Evolutionary conservation across 1,139 yeast genomes (phyloP), one percentile per base, ranked within the genome.

Genomic region (Lipomyces yarrowii): DNA sequence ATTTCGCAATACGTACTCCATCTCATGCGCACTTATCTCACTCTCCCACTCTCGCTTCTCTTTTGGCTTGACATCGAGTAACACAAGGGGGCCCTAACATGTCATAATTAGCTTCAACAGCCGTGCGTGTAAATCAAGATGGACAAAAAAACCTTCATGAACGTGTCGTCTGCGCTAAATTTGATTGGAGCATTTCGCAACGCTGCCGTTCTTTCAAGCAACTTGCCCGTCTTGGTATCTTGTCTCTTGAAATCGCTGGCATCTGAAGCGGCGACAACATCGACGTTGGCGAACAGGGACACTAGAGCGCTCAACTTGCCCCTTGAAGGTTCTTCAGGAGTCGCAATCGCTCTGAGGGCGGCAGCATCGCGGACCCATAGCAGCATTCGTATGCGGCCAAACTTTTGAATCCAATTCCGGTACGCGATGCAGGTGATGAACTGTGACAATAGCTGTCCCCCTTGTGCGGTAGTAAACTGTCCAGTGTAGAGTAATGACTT

Each of bases 371-470:
- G 85, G 11, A 86, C 80, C 83, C 90, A 83, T 42, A 89, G 74
- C 21, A 91, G 77, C 87, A 90, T 85, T 66, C 90, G 79, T 1
- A 90, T 91, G 62, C 89, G 81, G 0, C 97, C 97, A 74, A 83
- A 89, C 70, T 81, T 80, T 71, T 87, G 89, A 18, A 90, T 76
- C 97, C 97, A 91, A 73, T 89, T 90, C 61, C 84, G 81, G 74
- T 88, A 83, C 0, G 85, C 86, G 56, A 88, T 80, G 75, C 96
- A 90, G 72, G 83, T 83, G 42, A 90, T 76, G 87, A 93, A 90
- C 77, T 91, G 97, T 60, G 90, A 88, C 52, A 89, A 77, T 33
- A 90, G 81, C 59, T 88, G 85, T 74, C 90, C 96, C 6, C 91
- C 91, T 66, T 80, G 82, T 35, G 80, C 77, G 46, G 83, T 81